Evolutionary conservation across 1,284 basidiomycete species (phyloP), one percentile per base, ranked within the genome.

Genomic region (Sporisorium iseilematis-ciliati): DNA sequence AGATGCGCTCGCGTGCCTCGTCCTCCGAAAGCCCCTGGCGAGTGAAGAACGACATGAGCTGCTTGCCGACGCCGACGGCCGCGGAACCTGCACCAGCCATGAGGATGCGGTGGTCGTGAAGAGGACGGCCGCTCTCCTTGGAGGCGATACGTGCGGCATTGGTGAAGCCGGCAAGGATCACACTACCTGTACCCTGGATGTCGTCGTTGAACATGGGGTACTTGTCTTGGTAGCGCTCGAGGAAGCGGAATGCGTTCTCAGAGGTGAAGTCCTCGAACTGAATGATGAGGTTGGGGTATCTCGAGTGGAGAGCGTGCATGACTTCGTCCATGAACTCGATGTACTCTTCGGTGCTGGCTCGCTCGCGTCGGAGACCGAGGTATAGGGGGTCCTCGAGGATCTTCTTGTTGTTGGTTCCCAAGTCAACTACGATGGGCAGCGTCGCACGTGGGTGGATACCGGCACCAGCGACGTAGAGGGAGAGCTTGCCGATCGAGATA

Each of bases 401-500:
- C 71, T 89, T 87, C 78, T 93, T 88, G 72, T 90, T 96, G 87
- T 96, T 93, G 7, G 95, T 97, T 42, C 95, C 95, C 29, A 85
- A 65, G 69, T 88, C 87, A 41, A 88, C 84, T 29, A 87, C 91
- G 79, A 97, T 94, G 23, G 95, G 94, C 38, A 97, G 88, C 12
- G 92, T 93, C 4, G 93, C 92, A 38, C 90, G 87, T 4, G 93
- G 94, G 61, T 92, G 92, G 73, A 97, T 92, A 58, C 94, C 94
- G 67, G 92, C 92, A 48, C 93, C 93, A 35, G 93, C 93, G 66
- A 96, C 89, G 84, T 97, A 97, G 40, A 97, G 89, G 23, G 92
- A 94, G 14, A 97, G 88, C 86, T 97, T 97, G 48, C 95, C 95
- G 69, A 96, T 92, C 21, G 92, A 91, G 81, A 97, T 97, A 3